phyloP scores from a whole-genome alignment of 352 stramenopile species.

The Phytopythium sindhum region DNA sequence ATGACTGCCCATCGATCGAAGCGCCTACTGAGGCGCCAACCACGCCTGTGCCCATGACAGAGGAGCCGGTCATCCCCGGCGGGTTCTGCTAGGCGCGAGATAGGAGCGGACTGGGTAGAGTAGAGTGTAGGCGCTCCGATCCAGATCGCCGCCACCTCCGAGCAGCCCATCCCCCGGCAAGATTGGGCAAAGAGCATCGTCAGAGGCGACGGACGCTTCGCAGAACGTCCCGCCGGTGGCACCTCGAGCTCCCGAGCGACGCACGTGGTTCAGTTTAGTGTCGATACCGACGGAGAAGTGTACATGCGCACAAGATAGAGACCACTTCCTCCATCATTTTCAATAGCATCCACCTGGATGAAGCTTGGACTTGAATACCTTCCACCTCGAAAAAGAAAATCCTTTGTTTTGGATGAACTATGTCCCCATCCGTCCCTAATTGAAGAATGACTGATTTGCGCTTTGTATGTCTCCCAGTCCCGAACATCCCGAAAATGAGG shows the following conservation, averaged over 20 bases:
- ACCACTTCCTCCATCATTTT: too few relatives aligned
- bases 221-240: not conserved
- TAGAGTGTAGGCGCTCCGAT: not conserved
- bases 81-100: not conserved
- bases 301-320: too few relatives aligned
- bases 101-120: not conserved
- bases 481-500: constrained; percentile 3
- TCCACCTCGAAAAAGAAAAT: not conserved
- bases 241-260: too few relatives aligned
- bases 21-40: not conserved
- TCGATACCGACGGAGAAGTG: too few relatives aligned
- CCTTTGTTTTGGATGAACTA: not conserved
- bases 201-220: not conserved
- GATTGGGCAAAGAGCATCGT: not conserved
- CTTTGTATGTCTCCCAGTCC: not conserved
- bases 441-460: not conserved
- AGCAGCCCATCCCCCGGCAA: too few relatives aligned
- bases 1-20: not conserved
- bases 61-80: not conserved
- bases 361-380: too few relatives aligned
- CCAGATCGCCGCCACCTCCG: too few relatives aligned
- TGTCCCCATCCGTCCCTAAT: too few relatives aligned
- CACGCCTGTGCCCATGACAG: not conserved
- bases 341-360: too few relatives aligned
- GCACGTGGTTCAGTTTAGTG: too few relatives aligned